phyloP scores from a whole-genome alignment of 2,329 filamentous ascomycete species.

The Orbilia oligospora region DNA sequence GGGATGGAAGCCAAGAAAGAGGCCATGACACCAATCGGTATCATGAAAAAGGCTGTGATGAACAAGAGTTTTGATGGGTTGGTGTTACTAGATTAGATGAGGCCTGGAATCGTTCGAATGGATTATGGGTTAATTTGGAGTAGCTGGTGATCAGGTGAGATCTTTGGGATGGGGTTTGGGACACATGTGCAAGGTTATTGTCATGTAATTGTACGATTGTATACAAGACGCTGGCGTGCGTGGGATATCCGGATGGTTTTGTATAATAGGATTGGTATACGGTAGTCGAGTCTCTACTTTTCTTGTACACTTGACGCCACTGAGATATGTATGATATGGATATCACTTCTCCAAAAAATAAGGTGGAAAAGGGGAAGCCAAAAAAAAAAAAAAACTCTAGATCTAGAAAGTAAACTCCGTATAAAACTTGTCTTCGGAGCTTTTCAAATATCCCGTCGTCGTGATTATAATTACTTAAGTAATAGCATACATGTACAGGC shows the following conservation, averaged over 20 bases:
- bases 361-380: background rate
- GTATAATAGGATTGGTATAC: background rate
- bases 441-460: background rate
- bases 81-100: slow-evolving; percentile 71
- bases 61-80: slow-evolving; percentile 74
- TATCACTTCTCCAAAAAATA: slow-evolving; percentile 11
- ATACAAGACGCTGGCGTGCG: background rate
- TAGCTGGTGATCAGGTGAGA: background rate
- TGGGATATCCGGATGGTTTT: background rate
- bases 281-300: slow-evolving; percentile 16
- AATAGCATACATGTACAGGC: background rate
- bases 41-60: slow-evolving; percentile 71
- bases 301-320: slow-evolving; percentile 23
- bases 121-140: background rate
- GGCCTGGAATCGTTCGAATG: background rate
- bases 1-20: slow-evolving; percentile 66
- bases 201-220: too few species aligned
- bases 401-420: too few species aligned
- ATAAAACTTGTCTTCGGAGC: too few species aligned
- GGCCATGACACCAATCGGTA: slow-evolving; percentile 68
- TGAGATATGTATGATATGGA: slow-evolving; percentile 32
- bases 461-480: background rate
- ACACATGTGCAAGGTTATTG: background rate
- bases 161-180: background rate
- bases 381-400: background rate